Percentiles rank a stretch among this genome's conserved stretches.
Evolutionary conservation across 2,329 filamentous ascomycete genomes (phyloP).

Genomic region (Setomelanomma holmii): DNA sequence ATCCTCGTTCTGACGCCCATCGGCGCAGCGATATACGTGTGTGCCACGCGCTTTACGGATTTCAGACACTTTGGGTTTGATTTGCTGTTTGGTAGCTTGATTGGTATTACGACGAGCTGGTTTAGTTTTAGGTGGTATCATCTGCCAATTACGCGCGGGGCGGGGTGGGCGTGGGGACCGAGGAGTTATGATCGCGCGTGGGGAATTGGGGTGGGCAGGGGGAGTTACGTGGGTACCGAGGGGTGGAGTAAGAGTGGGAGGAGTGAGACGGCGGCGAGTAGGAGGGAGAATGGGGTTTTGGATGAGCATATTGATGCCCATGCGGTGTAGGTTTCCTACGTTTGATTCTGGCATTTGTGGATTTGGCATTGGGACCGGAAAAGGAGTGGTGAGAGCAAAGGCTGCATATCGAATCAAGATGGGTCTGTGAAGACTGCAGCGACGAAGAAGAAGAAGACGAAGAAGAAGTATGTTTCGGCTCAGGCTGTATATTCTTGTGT

Average conservation of each 20-base stretch:
- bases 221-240: constrained; percentile 56
- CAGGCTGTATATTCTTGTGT: background rate
- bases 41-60: constrained; percentile 85
- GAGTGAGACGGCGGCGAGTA: constrained; percentile 18
- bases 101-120: constrained; percentile 74
- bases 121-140: constrained; percentile 88
- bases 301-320: background rate
- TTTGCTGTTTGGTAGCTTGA: constrained; percentile 81
- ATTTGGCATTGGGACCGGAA: background rate
- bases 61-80: constrained; percentile 94
- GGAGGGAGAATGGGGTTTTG: background rate
- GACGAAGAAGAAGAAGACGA: too few relatives aligned
- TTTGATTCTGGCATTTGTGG: background rate
- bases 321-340: background rate
- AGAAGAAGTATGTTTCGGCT: too few relatives aligned
- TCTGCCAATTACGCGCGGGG: constrained; percentile 76
- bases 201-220: constrained; percentile 72
- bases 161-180: constrained; percentile 89
- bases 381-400: background rate
- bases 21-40: constrained; percentile 78
- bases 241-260: constrained; percentile 47
- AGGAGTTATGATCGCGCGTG: constrained; percentile 76
- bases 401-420: too few relatives aligned
- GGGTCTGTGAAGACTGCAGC: too few relatives aligned
- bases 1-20: constrained; percentile 74